phyloP scores from a whole-genome alignment of 371 early-diverging fungal genomes.

The Gilbertella persicaria region DNA sequence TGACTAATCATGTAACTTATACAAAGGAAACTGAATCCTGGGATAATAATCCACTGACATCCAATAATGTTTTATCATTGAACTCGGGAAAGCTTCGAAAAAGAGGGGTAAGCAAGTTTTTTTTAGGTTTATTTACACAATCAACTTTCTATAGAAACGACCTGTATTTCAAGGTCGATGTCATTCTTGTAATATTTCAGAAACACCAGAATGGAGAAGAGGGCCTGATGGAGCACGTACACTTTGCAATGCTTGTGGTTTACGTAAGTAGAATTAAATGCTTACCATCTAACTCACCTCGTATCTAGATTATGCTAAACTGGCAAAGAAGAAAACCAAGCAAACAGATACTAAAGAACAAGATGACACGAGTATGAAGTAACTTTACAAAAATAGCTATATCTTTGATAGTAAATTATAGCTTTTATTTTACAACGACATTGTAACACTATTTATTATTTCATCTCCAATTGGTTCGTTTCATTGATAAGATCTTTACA shows the following conservation, averaged over 20 bases:
- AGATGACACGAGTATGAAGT: constrained; percentile 19
- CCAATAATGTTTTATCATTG: too few relatives aligned
- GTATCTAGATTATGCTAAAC: constrained; percentile 24
- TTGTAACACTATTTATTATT: too few relatives aligned
- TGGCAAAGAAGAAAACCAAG: constrained; percentile 14
- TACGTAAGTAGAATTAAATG: constrained; percentile 44
- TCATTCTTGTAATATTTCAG: constrained; percentile 62
- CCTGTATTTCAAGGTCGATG: constrained; percentile 53
- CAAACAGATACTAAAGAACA: constrained; percentile 4
- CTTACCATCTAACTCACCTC: neutral
- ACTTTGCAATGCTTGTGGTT: constrained; percentile 70
- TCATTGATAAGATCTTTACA: too few relatives aligned
- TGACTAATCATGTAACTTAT: too few relatives aligned
- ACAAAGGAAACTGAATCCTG: too few relatives aligned
- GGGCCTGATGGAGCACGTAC: constrained; percentile 72
- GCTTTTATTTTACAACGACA: too few relatives aligned
- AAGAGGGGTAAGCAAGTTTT: constrained; percentile 6
- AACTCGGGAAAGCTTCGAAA: constrained; percentile 3
- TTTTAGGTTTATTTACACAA: neutral
- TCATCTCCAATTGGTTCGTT: too few relatives aligned
- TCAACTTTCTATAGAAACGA: constrained; percentile 27
- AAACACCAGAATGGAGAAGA: constrained; percentile 74
- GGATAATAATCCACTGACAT: too few relatives aligned
- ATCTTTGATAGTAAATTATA: too few relatives aligned
- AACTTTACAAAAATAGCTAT: neutral